Percentiles rank a stretch among this genome's conserved stretches.
Conservation (phyloP, 306 rosid genomes). For the Dryas drummondii region DNA sequence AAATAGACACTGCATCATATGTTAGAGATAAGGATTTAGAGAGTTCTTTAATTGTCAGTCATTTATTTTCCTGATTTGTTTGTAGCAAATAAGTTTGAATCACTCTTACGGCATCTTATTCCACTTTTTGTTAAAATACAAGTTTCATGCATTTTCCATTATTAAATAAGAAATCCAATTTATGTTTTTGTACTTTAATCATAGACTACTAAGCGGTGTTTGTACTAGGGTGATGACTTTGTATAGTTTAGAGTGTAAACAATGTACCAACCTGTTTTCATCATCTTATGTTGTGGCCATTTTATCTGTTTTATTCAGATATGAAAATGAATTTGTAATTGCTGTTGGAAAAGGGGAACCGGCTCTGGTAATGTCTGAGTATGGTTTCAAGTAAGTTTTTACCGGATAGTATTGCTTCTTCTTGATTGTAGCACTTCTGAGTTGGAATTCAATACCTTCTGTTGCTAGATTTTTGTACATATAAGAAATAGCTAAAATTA, state of each 20-base stretch:
- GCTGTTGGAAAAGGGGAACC: conserved; percentile 40
- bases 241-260: not conserved
- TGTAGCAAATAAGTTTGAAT: not conserved
- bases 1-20: not conserved
- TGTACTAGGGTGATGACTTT: not conserved
- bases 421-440: not conserved
- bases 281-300: not conserved
- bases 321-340: conserved; percentile 33
- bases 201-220: not conserved
- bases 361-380: conserved; percentile 34
- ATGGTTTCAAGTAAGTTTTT: conserved; percentile 34
- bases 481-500: conserved; percentile 2
- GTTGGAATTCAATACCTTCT: not conserved
- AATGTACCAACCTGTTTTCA: not conserved
- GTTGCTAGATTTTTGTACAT: conserved; percentile 8
- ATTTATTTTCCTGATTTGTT: not conserved
- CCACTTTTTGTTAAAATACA: not conserved
- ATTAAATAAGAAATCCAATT: not conserved
- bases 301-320: conserved; percentile 21
- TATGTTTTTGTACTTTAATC: not conserved
- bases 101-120: not conserved
- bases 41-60: not conserved
- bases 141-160: not conserved
- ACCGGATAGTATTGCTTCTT: not conserved
- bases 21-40: not conserved